Percentiles rank a stretch among this genome's conserved stretches.
Evolutionary conservation across 148 eudicot species (phyloP).

Genomic region (Camellia lanceoleosa): DNA sequence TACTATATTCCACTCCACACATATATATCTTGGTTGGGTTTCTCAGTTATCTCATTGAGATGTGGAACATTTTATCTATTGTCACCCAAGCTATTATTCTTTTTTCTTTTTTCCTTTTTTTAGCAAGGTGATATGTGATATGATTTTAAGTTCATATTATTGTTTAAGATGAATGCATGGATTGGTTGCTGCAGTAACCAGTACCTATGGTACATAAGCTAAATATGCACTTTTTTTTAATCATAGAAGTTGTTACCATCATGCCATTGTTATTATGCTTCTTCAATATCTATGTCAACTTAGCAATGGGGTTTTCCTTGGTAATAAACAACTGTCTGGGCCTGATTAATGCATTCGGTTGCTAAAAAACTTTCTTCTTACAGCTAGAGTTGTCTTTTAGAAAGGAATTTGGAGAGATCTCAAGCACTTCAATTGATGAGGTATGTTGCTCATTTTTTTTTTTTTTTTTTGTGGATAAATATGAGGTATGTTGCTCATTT

Average conservation of each 20-base stretch:
- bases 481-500: conserved; percentile 59
- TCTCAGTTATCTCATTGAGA: neutral
- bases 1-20: neutral
- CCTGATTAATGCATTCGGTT: conserved; percentile 12
- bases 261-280: conserved; percentile 1
- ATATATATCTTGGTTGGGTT: neutral
- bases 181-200: too few species aligned
- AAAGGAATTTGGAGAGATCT: conserved; percentile 59
- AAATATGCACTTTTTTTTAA: neutral
- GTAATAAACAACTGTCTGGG: neutral
- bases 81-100: neutral
- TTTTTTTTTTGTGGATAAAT: too few species aligned
- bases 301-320: neutral
- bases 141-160: neutral
- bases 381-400: conserved; percentile 87
- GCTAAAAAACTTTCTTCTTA: conserved; percentile 16
- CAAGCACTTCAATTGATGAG: conserved; percentile 59
- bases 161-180: neutral
- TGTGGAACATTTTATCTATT: neutral
- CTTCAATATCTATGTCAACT: neutral
- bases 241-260: neutral
- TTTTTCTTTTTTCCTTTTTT: too few species aligned
- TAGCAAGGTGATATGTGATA: neutral
- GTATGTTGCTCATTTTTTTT: conserved; percentile 31
- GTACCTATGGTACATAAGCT: neutral